These are phyloP conservation scores for Pythium scleroteichum DNA, from an alignment of 352 stramenopile genomes.

Conservation along the genomic window DNA sequence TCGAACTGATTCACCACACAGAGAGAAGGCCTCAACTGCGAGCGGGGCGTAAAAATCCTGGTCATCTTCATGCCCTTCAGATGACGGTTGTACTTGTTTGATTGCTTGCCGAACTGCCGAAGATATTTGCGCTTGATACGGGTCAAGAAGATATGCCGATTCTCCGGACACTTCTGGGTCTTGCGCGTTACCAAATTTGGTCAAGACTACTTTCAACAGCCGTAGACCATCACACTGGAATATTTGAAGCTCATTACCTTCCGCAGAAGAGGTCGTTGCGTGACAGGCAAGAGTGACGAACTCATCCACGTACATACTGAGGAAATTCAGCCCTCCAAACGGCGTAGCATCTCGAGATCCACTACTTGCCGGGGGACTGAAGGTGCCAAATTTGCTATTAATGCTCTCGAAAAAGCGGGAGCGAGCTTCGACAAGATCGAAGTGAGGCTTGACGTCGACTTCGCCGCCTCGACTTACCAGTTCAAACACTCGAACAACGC, in stretches of 20 bases:
- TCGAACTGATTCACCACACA: constrained; percentile 55
- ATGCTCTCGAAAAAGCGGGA: constrained; percentile 50
- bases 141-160: constrained; percentile 65
- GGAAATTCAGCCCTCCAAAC: constrained; percentile 47
- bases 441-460: constrained; percentile 49
- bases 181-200: constrained; percentile 49
- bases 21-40: constrained; percentile 62
- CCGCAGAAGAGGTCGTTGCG: constrained; percentile 63
- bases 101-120: constrained; percentile 77
- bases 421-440: constrained; percentile 62
- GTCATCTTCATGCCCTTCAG: constrained; percentile 22
- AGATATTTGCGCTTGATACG: constrained; percentile 83
- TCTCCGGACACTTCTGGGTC: constrained; percentile 70
- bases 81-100: constrained; percentile 41
- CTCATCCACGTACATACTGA: constrained; percentile 89
- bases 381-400: neutral
- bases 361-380: neutral
- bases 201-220: constrained; percentile 66
- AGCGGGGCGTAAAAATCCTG: constrained; percentile 65
- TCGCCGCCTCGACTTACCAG: constrained; percentile 36
- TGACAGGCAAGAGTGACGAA: constrained; percentile 85
- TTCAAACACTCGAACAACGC: constrained; percentile 75
- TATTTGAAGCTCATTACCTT: constrained; percentile 73
- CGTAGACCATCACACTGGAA: constrained; percentile 75
- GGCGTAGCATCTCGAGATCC: constrained; percentile 14